Base-by-base conservation (phyloP, 108 stramenopile species). In the Halocafeteria seosinensis region DNA sequence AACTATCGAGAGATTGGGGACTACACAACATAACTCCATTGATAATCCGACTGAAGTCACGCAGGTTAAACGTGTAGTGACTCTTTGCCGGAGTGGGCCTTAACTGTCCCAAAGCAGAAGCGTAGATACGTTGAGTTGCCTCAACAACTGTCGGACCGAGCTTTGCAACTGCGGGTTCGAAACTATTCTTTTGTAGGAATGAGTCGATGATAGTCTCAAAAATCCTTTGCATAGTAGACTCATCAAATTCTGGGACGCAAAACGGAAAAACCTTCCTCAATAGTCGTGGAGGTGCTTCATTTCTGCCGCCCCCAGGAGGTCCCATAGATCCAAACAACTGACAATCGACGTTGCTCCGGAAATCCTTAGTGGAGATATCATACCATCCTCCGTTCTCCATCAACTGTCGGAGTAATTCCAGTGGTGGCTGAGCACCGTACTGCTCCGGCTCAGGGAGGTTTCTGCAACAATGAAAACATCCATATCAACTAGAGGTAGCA, bases 1-100 rank as follows among this genome's bases (percentile, higher is more conserved):
- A 60, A 21, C 2, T n/a, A 17, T 11, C 2, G 1, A 63, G 27
- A 5, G 61, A 31, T 12, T 34, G 34, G 1, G 73, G 73, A 51
- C 53, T 73, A 21, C 69, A 73, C 81, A 84, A 69, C 29, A 80
- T 53, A 4, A 84, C 75, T 2, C 83, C 83, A 71, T 84, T 81
- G 12, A 84, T 67, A 26, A 84, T 74, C 26, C 83, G 67, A 26
- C 64, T 66, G 25, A 84, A 81, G 71, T 84, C 83, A 0, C 83
- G 71, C 38, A 84, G 70, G 72, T 84, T 84, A 61, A 84, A 84
- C 9, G 77, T 80, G 77, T 84, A 84, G 76, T 84, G 83, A 27
- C 65, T 65, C 72, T 82, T 84, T 1, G 76, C 71, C 0, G 83
- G 83, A 0, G 83, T 84, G 25, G 83, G 83, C 1, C 81, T 69